Percentiles rank a stretch among this genome's conserved stretches.
These are phyloP conservation scores for Clitopilus hobsonii DNA, from an alignment of 768 basidiomycete species.

Conservation along the genomic window DNA sequence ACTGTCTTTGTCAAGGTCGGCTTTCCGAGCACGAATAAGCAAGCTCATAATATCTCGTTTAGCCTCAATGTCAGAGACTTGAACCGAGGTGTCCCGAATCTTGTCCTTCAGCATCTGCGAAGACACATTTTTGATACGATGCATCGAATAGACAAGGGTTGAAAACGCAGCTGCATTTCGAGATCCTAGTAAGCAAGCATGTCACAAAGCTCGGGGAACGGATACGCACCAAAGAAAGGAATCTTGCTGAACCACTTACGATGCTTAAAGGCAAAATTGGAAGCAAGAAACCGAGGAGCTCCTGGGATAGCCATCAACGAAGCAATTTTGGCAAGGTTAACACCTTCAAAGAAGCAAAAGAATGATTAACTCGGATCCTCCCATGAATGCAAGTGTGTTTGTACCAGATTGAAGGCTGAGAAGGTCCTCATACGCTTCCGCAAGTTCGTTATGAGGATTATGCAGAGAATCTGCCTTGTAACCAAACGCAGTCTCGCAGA, in stretches of 20 bases:
- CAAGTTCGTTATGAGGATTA: slow-evolving; percentile 41
- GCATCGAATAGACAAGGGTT: slow-evolving; percentile 32
- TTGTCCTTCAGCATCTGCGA: slow-evolving; percentile 35
- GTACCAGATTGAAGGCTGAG: slow-evolving; percentile 34
- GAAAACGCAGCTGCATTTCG: slow-evolving; percentile 12
- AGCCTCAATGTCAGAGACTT: slow-evolving; percentile 28
- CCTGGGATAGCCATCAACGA: slow-evolving; percentile 33
- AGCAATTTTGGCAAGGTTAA: slow-evolving; percentile 32
- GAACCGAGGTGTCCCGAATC: slow-evolving; percentile 27
- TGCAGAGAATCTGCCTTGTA: slow-evolving; percentile 41
- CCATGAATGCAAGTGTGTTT: background rate
- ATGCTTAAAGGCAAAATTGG: slow-evolving; percentile 32
- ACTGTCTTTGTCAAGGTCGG: slow-evolving; percentile 26
- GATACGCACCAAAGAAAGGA: slow-evolving; percentile 14
- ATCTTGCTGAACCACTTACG: slow-evolving; percentile 24
- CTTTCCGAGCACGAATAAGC: slow-evolving; percentile 39
- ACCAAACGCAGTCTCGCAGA: slow-evolving; percentile 46
- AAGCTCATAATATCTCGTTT: slow-evolving; percentile 51
- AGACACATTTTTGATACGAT: slow-evolving; percentile 37
- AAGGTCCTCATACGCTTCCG: slow-evolving; percentile 40
- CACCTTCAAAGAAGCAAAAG: slow-evolving; percentile 9
- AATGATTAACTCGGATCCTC: too few species aligned
- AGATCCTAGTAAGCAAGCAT: background rate
- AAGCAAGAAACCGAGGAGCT: slow-evolving; percentile 20
- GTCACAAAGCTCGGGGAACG: background rate